Evolutionary conservation across 352 stramenopile species (phyloP).

Genomic region (Globisporangium perplexum): DNA sequence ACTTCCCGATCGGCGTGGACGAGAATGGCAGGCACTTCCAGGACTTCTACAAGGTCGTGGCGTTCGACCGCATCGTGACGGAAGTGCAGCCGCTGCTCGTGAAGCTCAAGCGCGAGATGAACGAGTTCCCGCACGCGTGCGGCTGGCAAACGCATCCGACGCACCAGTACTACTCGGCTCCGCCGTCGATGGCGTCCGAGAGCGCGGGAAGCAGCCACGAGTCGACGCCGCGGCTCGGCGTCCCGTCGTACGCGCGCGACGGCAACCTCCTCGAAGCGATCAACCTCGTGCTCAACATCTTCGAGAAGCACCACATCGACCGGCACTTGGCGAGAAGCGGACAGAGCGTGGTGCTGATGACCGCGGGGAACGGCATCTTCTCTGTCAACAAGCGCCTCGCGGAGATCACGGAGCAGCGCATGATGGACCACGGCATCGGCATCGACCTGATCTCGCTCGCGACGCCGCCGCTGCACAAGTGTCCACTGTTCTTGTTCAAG

Average conservation of each 20-base stretch:
- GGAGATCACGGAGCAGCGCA: conserved; percentile 98
- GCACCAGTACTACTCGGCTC: conserved; percentile 23
- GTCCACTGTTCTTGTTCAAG: conserved; percentile 96
- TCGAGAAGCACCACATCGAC: conserved; percentile 99
- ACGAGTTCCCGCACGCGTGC: conserved; percentile 62
- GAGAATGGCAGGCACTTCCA: conserved; percentile 76
- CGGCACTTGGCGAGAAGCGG: conserved; percentile 94
- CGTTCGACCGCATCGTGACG: conserved; percentile 63
- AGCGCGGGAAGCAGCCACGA: conserved; percentile 4
- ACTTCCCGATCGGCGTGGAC: conserved; percentile 67
- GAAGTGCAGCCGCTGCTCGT: conserved; percentile 68
- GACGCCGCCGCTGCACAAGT: conserved; percentile 95
- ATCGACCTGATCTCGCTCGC: conserved; percentile 96
- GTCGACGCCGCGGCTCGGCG: conserved; percentile 23
- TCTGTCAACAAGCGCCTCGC: conserved; percentile 93
- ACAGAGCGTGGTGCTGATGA: conserved; percentile 96
- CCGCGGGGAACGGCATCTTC: conserved; percentile 95
- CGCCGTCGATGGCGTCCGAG: conserved; percentile 5
- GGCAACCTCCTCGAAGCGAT: conserved; percentile 98
- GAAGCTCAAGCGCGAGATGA: conserved; percentile 74
- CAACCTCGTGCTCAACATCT: conserved; percentile 98
- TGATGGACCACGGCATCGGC: conserved; percentile 99
- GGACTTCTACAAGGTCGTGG: conserved; percentile 84
- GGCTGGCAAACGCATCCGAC: conserved; percentile 35
- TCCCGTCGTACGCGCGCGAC: conserved; percentile 60